Evolutionary conservation across 257 asterid genomes (phyloP), one percentile per base, ranked within the genome.

Genomic region (Coffea canephora): DNA sequence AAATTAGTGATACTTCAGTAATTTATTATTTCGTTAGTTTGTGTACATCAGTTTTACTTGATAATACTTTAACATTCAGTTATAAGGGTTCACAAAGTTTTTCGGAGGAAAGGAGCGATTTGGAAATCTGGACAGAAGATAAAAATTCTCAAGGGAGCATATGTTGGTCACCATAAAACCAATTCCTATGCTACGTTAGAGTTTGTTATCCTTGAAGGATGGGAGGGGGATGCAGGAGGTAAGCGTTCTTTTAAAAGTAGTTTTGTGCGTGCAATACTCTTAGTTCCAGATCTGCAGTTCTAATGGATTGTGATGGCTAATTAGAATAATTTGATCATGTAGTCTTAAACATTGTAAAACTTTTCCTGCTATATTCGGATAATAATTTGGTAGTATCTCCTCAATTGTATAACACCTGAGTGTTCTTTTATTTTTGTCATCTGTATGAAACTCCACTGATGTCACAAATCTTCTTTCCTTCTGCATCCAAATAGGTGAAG

Each of bases 141-240:
- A 54, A 93, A 90, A 84, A 82, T 91, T 79, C 73, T 89, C 18
- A 91, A 83, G 82, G 98, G 98, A 77, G 98, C 98, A 49, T 93
- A 85, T 61, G 11, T 87, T 2, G 96, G 96, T 57, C 81, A 77
- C 74, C 91, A 87, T 59, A 87, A 77, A 3, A 43, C 49, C 67
- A 83, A 90, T 62, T 80, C 82, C 45, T 93, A 50, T 82, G 97
- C 93, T 25, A 91, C 93, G 19, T 82, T 93, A 77, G 93, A 93
- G 84, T 90, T 77, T 77, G 84, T 93, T 39, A 78, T 91, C 82
- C 85, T 91, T 79, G 94, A 89, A 86, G 93, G 96, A 78, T 84
- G 81, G 55, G 79, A 52, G 25, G 98, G 93, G 69, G 97, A 93
- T 74, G 78, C 87, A 12, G 88, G 93, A 66, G 88, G 97, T 90